Evolutionary conservation across 2,329 filamentous ascomycete species (phyloP), one percentile per base, ranked within the genome.

Genomic region (Paraphaeosphaeria sporulosa): DNA sequence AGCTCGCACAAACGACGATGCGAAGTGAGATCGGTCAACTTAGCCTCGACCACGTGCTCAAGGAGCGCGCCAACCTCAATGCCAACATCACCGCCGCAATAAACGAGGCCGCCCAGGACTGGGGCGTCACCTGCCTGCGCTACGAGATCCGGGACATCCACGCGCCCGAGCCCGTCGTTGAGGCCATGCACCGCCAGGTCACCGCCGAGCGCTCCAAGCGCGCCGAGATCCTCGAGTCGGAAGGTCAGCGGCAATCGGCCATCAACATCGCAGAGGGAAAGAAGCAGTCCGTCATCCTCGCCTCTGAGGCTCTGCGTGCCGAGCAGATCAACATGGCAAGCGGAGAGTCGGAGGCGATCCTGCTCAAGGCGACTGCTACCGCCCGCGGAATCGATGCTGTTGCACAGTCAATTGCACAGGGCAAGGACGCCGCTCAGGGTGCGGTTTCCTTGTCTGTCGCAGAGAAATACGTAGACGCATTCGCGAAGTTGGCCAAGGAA

Each of bases 131-230:
- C 36, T 99, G 95, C 76, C 85, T 99, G 63, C 90, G 95, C 60
- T 99, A 99, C 83, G 95, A 99, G 81, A 99, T 99, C 77, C 87
- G 95, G 68, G 95, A 99, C 79, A 99, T 99, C 73, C 95, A 99
- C 80, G 95, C 95, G 0, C 95, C 95, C 1, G 92, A 90, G 34
- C 90, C 91, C 52, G 95, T 99, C 13, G 94, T 98, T 62, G 92
- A 94, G 72, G 95, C 95, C 72, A 99, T 99, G 95, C 95, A 99
- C 83, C 88, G 95, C 65, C 94, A 98, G 78, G 95, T 99, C 53
- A 98, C 95, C 0, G 95, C 95, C 19, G 95, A 99, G 83, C 91
- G 95, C 44, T 96, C 92, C 73, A 99, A 99, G 86, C 90, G 95
- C 65, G 95, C 95, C 58, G 95, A 99, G 82, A 99, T 99, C 71